These are phyloP conservation scores for Eucalyptus sp. DNA, from an alignment of 345 rosid species.

Conservation along the genomic window DNA sequence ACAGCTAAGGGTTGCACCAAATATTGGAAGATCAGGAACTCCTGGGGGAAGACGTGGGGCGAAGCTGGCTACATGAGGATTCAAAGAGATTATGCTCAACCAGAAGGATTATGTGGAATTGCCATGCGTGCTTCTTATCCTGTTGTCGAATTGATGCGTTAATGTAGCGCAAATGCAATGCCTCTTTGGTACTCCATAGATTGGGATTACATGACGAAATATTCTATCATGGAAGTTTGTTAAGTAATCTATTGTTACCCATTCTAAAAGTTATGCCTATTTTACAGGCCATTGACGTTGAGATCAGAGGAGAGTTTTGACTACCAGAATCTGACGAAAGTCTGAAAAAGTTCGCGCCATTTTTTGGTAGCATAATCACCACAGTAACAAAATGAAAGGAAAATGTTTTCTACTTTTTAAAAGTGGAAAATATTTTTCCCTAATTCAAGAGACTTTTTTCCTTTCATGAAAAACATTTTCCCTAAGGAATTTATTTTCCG, in stretches of 20 bases:
- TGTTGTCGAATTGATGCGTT: background rate
- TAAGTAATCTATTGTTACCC: background rate
- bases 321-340: background rate
- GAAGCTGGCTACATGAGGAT: constrained; percentile 46
- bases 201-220: background rate
- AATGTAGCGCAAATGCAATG: background rate
- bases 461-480: no score
- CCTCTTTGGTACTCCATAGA: background rate
- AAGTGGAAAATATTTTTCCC: no score
- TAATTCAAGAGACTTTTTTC: no score
- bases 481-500: no score
- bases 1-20: constrained; percentile 13
- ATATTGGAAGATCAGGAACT: constrained; percentile 57
- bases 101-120: constrained; percentile 44
- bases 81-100: constrained; percentile 19
- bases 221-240: background rate
- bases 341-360: background rate
- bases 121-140: background rate
- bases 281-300: background rate
- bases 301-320: background rate
- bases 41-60: constrained; percentile 58
- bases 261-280: background rate
- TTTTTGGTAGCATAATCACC: background rate
- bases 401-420: no score
- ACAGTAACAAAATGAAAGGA: background rate